phyloP scores from a whole-genome alignment of 1,139 yeast genomes.

The Scheffersomyces illinoinensis region DNA sequence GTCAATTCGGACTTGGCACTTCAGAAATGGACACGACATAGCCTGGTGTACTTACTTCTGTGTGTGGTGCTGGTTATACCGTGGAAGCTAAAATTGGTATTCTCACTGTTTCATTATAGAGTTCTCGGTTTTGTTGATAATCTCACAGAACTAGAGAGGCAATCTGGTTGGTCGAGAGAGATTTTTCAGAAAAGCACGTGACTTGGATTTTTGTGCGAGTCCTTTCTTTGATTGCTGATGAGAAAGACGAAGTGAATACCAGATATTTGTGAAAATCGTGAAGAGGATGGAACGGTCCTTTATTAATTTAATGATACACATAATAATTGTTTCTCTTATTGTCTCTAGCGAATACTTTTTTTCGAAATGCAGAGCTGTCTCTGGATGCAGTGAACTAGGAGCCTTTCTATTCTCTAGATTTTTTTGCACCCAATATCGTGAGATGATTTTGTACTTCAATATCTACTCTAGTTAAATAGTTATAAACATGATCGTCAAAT shows the following conservation, averaged over 20 bases:
- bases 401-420: not conserved
- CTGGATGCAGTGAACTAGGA: not conserved
- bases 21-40: not conserved
- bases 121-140: not conserved
- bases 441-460: not conserved
- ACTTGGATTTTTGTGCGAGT: not conserved
- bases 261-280: too few relatives aligned
- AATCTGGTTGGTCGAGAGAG: constrained; percentile 1
- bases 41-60: not conserved
- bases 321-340: too few relatives aligned
- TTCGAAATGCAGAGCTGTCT: not conserved
- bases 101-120: not conserved
- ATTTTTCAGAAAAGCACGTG: not conserved
- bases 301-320: too few relatives aligned
- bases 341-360: too few relatives aligned
- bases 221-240: not conserved
- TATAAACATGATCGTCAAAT: not conserved
- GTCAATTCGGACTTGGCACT: not conserved
- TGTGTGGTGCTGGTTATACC: not conserved
- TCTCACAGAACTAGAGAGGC: not conserved
- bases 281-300: too few relatives aligned
- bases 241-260: too few relatives aligned
- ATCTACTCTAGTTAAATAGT: not conserved
- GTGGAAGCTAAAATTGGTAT: not conserved
- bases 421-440: not conserved